Conservation (phyloP, 805 yeast species). For the Candida rishiriensis region DNA sequence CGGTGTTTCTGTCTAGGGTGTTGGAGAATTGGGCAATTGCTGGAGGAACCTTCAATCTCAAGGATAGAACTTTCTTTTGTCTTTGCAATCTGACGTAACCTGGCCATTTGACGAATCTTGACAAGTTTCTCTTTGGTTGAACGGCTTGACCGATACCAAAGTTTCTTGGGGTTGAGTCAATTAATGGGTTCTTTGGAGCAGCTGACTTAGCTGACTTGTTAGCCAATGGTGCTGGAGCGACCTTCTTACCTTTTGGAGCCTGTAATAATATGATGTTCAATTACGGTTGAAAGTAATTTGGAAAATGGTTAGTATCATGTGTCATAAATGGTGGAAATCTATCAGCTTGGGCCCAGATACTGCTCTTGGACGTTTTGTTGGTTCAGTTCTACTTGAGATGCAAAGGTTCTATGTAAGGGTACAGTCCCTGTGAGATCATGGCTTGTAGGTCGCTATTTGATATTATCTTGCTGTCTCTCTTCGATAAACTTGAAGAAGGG, state of each 20-base stretch:
- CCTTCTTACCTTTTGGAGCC: conserved; percentile 63
- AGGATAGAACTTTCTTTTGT: conserved; percentile 89
- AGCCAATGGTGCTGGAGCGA: conserved; percentile 95
- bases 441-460: too few species aligned
- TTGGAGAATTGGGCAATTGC: conserved; percentile 91
- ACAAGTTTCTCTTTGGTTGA: conserved; percentile 90
- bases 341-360: too few species aligned
- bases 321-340: too few species aligned
- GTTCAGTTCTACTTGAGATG: too few species aligned
- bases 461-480: too few species aligned
- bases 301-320: conserved; percentile 4
- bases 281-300: not conserved
- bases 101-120: conserved; percentile 97
- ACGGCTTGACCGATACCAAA: conserved; percentile 92
- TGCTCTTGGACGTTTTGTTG: too few species aligned
- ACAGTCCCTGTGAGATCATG: too few species aligned
- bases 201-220: conserved; percentile 51
- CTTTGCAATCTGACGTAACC: conserved; percentile 95
- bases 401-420: too few species aligned
- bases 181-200: conserved; percentile 68
- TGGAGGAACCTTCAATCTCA: conserved; percentile 97
- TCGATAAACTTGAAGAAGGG: too few species aligned
- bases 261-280: conserved; percentile 1
- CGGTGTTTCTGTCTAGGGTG: conserved; percentile 96
- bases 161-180: conserved; percentile 82